Percentiles rank a stretch among this genome's conserved stretches.
phyloP scores from a whole-genome alignment of 257 asterid species.

The Cinchona pubescens region DNA sequence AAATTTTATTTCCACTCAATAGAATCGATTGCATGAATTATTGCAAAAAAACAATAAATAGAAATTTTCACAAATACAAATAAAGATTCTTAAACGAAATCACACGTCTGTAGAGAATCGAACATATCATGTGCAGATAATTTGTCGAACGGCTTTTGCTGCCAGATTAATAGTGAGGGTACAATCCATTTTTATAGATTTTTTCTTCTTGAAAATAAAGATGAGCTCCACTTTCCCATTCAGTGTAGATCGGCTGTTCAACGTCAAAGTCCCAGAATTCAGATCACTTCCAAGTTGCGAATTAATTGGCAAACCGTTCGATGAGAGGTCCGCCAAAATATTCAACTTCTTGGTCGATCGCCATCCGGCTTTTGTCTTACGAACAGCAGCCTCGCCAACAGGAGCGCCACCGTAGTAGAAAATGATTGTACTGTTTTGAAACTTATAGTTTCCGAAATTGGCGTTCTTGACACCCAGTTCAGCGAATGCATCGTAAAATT shows the following conservation, averaged over 20 bases:
- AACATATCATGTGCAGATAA: conserved; percentile 20
- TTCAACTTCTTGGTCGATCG: conserved; percentile 24
- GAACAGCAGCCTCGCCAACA: conserved; percentile 28
- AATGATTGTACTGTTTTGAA: conserved; percentile 19
- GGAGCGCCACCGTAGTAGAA: conserved; percentile 25
- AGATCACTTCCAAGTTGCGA: conserved; percentile 20
- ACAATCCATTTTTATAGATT: conserved; percentile 35
- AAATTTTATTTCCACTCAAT: too few relatives aligned
- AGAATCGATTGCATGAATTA: too few relatives aligned
- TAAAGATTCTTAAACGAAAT: neutral
- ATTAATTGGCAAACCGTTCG: neutral
- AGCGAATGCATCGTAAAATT: conserved; percentile 23
- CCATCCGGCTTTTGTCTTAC: conserved; percentile 17
- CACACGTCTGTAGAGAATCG: neutral
- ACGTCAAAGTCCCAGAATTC: conserved; percentile 23
- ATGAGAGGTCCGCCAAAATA: conserved; percentile 12
- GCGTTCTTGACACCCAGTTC: conserved; percentile 33
- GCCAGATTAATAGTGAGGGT: conserved; percentile 17
- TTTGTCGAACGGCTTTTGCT: conserved; percentile 10
- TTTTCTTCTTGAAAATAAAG: conserved; percentile 40
- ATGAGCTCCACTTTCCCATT: conserved; percentile 40
- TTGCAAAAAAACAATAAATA: too few relatives aligned
- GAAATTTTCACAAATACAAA: too few relatives aligned
- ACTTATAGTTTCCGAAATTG: conserved; percentile 45
- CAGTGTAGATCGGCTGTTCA: conserved; percentile 27